Evolutionary conservation across 2,329 filamentous ascomycete species (phyloP).

Genomic region (Bertia moriformis): DNA sequence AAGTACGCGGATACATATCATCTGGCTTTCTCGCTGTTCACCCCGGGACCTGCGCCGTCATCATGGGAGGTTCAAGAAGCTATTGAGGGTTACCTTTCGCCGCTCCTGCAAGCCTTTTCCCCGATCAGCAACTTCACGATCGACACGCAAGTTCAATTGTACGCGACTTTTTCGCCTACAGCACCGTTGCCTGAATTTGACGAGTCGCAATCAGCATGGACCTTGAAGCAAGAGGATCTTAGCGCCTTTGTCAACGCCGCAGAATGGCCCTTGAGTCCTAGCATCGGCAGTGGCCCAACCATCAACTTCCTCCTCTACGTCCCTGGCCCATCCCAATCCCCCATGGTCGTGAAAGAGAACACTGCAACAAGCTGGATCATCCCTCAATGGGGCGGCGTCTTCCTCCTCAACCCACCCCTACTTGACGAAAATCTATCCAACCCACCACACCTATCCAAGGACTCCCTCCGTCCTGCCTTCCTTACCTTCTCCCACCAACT

Average conservation of each 20-base stretch:
- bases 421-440: constrained; percentile 5
- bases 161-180: constrained; percentile 27
- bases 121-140: constrained; percentile 59
- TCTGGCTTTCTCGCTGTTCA: constrained; percentile 61
- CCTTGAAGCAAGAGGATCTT: constrained; percentile 47
- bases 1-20: constrained; percentile 63
- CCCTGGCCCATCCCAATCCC: constrained; percentile 34
- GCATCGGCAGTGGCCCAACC: constrained; percentile 56
- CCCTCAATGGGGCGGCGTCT: constrained; percentile 51
- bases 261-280: constrained; percentile 61
- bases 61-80: constrained; percentile 58
- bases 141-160: constrained; percentile 61
- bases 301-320: constrained; percentile 64
- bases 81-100: constrained; percentile 45
- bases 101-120: constrained; percentile 45
- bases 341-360: constrained; percentile 10
- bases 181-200: constrained; percentile 14
- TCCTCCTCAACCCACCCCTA: constrained; percentile 28
- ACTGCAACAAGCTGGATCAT: constrained; percentile 40
- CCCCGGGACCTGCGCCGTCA: constrained; percentile 43
- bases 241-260: constrained; percentile 63
- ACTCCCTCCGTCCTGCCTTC: constrained; percentile 45
- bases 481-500: constrained; percentile 59
- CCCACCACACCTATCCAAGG: constrained; percentile 26
- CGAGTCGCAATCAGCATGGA: not conserved